Evolutionary conservation across 2,329 filamentous ascomycete species (phyloP).

Genomic region (Talaromyces sp.): DNA sequence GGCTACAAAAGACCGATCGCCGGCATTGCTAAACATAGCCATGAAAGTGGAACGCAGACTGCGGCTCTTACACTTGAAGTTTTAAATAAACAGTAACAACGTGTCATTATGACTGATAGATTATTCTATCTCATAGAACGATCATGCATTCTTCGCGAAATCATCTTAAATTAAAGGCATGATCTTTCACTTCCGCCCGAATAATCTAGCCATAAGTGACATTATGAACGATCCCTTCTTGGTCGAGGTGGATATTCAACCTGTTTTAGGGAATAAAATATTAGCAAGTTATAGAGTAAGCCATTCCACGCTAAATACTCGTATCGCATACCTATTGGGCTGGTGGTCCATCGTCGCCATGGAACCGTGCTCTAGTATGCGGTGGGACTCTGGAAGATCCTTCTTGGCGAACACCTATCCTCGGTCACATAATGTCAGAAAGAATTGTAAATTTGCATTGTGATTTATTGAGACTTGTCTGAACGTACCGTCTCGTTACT

Average conservation of each 20-base stretch:
- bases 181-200: too few relatives aligned
- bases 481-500: slow-evolving; percentile 40
- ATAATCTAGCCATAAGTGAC: slow-evolving; percentile 44
- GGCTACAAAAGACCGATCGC: too few relatives aligned
- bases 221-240: slow-evolving; percentile 48
- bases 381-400: slow-evolving; percentile 49
- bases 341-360: slow-evolving; percentile 46
- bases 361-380: slow-evolving; percentile 44
- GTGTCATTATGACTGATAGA: too few relatives aligned
- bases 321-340: slow-evolving; percentile 41
- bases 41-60: too few relatives aligned
- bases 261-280: slow-evolving; percentile 24
- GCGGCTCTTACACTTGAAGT: too few relatives aligned
- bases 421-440: background rate
- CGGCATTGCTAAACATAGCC: too few relatives aligned
- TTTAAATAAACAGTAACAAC: too few relatives aligned
- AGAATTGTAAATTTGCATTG: background rate
- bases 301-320: background rate
- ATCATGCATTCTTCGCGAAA: too few relatives aligned
- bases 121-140: too few relatives aligned
- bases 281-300: background rate
- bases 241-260: slow-evolving; percentile 49
- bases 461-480: background rate
- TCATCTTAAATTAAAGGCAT: too few relatives aligned
- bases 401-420: slow-evolving; percentile 49